Evolutionary conservation across 2,329 filamentous ascomycete genomes (phyloP).

Genomic region (Xylaria sp.): DNA sequence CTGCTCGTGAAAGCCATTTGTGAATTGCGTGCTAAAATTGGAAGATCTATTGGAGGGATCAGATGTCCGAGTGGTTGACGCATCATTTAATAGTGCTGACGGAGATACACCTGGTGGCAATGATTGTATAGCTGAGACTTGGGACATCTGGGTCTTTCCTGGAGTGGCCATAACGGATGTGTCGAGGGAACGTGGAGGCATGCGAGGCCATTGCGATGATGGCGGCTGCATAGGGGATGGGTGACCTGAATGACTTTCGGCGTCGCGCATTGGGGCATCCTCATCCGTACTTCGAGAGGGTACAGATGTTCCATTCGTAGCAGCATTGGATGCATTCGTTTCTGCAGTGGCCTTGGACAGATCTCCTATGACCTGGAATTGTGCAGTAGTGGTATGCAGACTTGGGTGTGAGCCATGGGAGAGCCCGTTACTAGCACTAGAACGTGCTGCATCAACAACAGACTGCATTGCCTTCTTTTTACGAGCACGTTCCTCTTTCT

Average conservation of each 20-base stretch:
- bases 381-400: slow-evolving; percentile 56
- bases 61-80: slow-evolving; percentile 92
- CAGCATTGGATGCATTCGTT: slow-evolving; percentile 50
- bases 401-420: slow-evolving; percentile 59
- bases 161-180: slow-evolving; percentile 53
- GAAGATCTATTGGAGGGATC: slow-evolving; percentile 72
- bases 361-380: slow-evolving; percentile 66
- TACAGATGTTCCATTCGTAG: slow-evolving; percentile 67
- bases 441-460: slow-evolving; percentile 59
- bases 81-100: slow-evolving; percentile 77
- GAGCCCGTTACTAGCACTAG: slow-evolving; percentile 61
- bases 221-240: slow-evolving; percentile 62
- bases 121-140: slow-evolving; percentile 68
- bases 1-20: slow-evolving; percentile 70
- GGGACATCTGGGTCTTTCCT: slow-evolving; percentile 68
- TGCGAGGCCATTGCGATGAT: slow-evolving; percentile 53
- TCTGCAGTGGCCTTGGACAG: slow-evolving; percentile 68
- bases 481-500: slow-evolving; percentile 67
- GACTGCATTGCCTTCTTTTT: slow-evolving; percentile 72
- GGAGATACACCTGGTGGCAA: slow-evolving; percentile 68
- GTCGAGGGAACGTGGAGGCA: slow-evolving; percentile 46
- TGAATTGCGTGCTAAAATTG: slow-evolving; percentile 76
- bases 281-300: slow-evolving; percentile 59
- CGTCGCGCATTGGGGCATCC: slow-evolving; percentile 71
- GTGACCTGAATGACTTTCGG: slow-evolving; percentile 56